phyloP scores from a whole-genome alignment of 768 basidiomycete genomes.

The Russula vinacea region DNA sequence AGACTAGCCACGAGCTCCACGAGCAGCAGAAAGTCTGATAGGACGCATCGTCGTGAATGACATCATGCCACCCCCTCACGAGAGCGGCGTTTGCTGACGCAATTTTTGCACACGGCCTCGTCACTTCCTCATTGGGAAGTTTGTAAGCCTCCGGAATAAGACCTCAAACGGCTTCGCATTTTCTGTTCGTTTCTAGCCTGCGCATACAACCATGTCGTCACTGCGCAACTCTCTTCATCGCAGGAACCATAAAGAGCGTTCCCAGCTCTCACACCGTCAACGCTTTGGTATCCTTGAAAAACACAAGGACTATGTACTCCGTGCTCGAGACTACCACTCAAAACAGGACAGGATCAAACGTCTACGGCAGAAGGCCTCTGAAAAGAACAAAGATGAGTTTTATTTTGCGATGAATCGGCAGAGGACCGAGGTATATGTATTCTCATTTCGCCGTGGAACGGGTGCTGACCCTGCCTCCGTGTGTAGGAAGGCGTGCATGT shows the following conservation, averaged over 20 bases:
- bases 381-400: constrained; percentile 98
- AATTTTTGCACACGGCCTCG: too few relatives aligned
- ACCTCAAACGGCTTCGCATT: too few relatives aligned
- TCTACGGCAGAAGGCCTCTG: constrained; percentile 83
- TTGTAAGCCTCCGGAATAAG: too few relatives aligned
- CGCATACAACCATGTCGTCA: constrained; percentile 58
- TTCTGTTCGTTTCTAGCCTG: neutral
- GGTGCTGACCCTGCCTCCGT: neutral
- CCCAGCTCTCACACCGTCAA: constrained; percentile 80
- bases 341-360: constrained; percentile 86
- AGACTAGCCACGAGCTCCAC: too few relatives aligned
- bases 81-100: too few relatives aligned
- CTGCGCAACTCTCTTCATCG: constrained; percentile 83
- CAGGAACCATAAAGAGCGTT: constrained; percentile 92
- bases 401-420: constrained; percentile 95
- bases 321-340: constrained; percentile 92
- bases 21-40: too few relatives aligned
- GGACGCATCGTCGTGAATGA: too few relatives aligned
- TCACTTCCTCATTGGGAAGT: too few relatives aligned
- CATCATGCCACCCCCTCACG: too few relatives aligned
- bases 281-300: constrained; percentile 93
- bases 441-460: neutral
- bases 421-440: constrained; percentile 58
- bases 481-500: constrained; percentile 78
- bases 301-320: constrained; percentile 95